Evolutionary conservation across 2,329 filamentous ascomycete genomes (phyloP), one percentile per base, ranked within the genome.

Genomic region (Helminthosporium solani): DNA sequence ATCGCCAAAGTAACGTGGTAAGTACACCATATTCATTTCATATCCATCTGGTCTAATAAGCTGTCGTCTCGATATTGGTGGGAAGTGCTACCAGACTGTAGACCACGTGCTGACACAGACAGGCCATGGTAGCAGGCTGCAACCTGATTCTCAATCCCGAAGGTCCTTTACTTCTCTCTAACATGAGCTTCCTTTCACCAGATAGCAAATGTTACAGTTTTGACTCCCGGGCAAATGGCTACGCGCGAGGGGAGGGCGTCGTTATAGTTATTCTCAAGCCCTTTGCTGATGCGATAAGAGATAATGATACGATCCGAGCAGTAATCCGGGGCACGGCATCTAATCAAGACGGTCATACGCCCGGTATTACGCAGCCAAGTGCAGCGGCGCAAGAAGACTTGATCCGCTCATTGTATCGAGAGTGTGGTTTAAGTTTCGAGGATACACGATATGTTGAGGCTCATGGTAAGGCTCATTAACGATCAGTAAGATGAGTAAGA

Each of bases 231-330:
- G 37, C 80, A 16, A 79, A 80, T 46, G 84, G 84, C 0, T 87
- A 86, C 57, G 81, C 78, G 0, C 74, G 83, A 27, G 83, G 82
- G 1, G 84, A 87, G 55, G 84, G 82, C 0, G 70, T 80, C 2
- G 44, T 28, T 5, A 52, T 50, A 14, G 18, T 67, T 9, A 33
- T 65, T 30, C 43, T 66, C 5, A 66, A 65, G 37, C 40, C 33
- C 7, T 45, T 80, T 1, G 66, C 73, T 9, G 72, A 78, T 55
- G 80, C 80, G 2, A 44, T 75, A 6, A 15, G 33, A 2, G 54
- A 62, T 39, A 39, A 46, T 12, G 60, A 67, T 25, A 50, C 55
- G 9, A 62, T 67, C 28, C 49, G 54, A 7, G 61, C 55, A 5
- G 43, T 64, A 3, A 48, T 67, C 5, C 52, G 57, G 27, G n/a